These are phyloP conservation scores for Xylaria grammica DNA, from an alignment of 495 filamentous ascomycete species.

Conservation along the genomic window DNA sequence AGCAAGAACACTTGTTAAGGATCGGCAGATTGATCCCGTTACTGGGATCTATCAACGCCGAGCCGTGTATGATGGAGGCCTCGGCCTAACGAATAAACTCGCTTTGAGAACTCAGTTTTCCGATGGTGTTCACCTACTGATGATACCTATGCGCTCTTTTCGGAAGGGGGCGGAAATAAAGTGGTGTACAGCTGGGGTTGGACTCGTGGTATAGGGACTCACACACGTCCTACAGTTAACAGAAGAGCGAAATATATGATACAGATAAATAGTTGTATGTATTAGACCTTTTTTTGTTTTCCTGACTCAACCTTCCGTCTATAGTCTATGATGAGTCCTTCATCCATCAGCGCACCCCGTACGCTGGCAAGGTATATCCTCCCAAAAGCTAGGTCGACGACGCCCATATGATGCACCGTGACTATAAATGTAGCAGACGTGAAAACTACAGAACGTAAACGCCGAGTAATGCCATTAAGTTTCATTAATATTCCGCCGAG, in stretches of 20 bases:
- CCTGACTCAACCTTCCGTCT: conserved; percentile 12
- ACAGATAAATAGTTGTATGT: neutral
- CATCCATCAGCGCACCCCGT: conserved; percentile 17
- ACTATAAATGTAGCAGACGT: conserved; percentile 20
- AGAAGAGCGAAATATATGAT: neutral
- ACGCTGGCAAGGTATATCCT: conserved; percentile 22
- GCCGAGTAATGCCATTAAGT: conserved; percentile 22
- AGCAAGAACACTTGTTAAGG: neutral
- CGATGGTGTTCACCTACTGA: neutral
- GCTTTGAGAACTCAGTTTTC: neutral
- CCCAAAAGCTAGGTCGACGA: conserved; percentile 18
- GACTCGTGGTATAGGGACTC: neutral
- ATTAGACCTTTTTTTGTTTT: conserved; percentile 3
- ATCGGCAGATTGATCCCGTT: neutral
- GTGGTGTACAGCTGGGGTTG: neutral
- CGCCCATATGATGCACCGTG: conserved; percentile 10
- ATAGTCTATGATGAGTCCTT: conserved; percentile 18
- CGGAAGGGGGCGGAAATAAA: neutral
- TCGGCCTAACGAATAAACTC: neutral
- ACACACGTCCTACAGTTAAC: neutral
- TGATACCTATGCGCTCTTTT: too few relatives aligned
- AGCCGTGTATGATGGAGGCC: neutral
- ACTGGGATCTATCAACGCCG: neutral
- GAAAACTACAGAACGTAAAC: conserved; percentile 19
- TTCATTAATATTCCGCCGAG: conserved; percentile 16